Evolutionary conservation across 2,329 filamentous ascomycete genomes (phyloP).

Genomic region (Colletotrichum higginsianum): DNA sequence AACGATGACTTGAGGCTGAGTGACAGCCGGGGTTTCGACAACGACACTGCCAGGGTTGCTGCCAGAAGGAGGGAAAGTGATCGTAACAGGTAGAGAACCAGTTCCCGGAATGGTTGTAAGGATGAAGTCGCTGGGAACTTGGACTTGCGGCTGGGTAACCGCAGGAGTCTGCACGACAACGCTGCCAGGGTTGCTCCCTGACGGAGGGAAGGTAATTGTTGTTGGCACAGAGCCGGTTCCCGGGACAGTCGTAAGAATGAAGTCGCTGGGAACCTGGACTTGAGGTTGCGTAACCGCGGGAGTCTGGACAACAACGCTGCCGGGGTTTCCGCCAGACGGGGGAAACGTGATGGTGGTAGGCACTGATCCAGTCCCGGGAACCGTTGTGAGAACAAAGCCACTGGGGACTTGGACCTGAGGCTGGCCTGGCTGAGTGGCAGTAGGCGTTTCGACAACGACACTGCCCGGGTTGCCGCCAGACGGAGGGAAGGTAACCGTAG

Average conservation of each 20-base stretch:
- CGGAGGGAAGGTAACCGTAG: no score
- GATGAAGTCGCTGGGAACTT: background rate
- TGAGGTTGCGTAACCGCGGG: no score
- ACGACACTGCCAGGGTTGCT: background rate
- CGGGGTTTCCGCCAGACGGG: no score
- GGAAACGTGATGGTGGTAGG: no score
- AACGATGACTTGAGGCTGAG: no score
- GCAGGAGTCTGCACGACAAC: conserved; percentile 8
- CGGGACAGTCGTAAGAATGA: background rate
- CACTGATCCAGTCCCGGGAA: no score
- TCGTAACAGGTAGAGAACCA: background rate
- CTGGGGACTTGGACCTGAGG: no score
- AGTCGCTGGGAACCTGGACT: conserved; percentile 1
- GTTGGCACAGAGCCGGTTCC: background rate
- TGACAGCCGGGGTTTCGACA: background rate
- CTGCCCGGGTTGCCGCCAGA: no score
- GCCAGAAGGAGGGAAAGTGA: background rate
- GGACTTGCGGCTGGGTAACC: background rate
- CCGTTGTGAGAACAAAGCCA: no score
- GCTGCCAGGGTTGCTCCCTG: conserved; percentile 12
- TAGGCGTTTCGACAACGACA: no score
- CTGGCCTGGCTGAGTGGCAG: no score
- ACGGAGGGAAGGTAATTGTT: conserved; percentile 1
- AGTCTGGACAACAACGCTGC: no score
- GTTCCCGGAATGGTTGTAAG: background rate